These are phyloP conservation scores for Mucuna pruriens DNA, from an alignment of 306 rosid species.

Conservation along the genomic window DNA sequence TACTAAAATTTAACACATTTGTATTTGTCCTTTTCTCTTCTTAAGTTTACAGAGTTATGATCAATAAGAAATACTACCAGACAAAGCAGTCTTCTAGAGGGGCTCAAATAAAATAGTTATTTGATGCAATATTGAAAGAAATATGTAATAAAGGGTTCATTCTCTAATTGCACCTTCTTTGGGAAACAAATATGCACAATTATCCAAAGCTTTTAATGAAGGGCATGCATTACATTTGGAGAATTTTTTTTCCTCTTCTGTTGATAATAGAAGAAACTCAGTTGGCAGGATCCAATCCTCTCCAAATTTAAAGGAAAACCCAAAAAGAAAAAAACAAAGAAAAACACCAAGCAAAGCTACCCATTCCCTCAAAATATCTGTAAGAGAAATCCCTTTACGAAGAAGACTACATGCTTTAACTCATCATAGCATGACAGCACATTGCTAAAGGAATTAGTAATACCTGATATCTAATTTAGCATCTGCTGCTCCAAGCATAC, in stretches of 20 bases:
- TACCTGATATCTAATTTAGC: conserved; percentile 90
- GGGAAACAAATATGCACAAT: conserved; percentile 19
- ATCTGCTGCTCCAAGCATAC: conserved; percentile 92
- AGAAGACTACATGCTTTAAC: conserved; percentile 14
- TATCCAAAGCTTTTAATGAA: conserved; percentile 12
- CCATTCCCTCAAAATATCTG: conserved; percentile 28
- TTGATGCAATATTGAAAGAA: conserved; percentile 19
- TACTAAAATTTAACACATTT: conserved; percentile 5
- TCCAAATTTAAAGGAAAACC: conserved; percentile 18
- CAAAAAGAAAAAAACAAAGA: neutral
- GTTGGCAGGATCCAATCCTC: neutral
- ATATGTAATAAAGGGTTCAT: conserved; percentile 3
- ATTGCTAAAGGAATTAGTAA: conserved; percentile 32
- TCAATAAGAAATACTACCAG: conserved; percentile 15
- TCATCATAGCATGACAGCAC: conserved; percentile 23
- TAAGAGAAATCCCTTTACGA: conserved; percentile 20
- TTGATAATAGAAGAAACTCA: conserved; percentile 22
- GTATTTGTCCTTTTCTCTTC: neutral
- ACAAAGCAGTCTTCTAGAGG: conserved; percentile 19
- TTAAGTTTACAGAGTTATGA: neutral
- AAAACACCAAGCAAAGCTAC: conserved; percentile 13
- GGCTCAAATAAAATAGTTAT: neutral
- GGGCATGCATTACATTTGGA: neutral
- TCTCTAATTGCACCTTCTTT: neutral
- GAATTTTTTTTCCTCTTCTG: neutral